These are phyloP conservation scores for Erythrobasidium yunnanense DNA, from an alignment of 768 basidiomycete genomes.

Conservation along the genomic window DNA sequence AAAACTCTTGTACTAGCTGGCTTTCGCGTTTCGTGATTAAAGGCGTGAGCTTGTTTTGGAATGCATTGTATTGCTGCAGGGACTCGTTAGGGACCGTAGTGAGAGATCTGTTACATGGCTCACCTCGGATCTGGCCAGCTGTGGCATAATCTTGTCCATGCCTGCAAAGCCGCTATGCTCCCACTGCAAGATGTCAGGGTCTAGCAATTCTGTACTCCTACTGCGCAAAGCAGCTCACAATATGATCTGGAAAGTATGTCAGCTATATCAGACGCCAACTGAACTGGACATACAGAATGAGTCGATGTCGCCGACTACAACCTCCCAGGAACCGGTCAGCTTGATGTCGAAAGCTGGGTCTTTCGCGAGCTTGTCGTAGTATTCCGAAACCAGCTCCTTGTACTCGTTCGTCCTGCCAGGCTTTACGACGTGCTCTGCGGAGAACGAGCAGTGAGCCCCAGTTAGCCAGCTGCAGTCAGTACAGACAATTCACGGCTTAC, in stretches of 20 bases:
- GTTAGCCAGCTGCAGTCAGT: too few species aligned
- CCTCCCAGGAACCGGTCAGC: slow-evolving; percentile 88
- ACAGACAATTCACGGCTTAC: slow-evolving; percentile 46
- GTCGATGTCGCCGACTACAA: slow-evolving; percentile 77
- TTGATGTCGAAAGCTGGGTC: slow-evolving; percentile 67
- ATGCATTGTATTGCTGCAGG: slow-evolving; percentile 54
- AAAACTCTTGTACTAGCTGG: slow-evolving; percentile 65
- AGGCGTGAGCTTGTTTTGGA: slow-evolving; percentile 60
- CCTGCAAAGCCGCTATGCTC: slow-evolving; percentile 92
- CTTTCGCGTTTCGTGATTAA: slow-evolving; percentile 59
- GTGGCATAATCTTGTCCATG: slow-evolving; percentile 62
- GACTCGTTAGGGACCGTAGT: slow-evolving; percentile 5
- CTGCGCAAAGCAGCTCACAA: slow-evolving; percentile 39
- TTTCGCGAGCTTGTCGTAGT: slow-evolving; percentile 68
- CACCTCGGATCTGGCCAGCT: slow-evolving; percentile 60
- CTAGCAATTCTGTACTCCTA: too few species aligned
- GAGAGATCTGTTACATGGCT: slow-evolving; percentile 32
- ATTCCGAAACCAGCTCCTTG: slow-evolving; percentile 73
- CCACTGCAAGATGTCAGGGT: too few species aligned
- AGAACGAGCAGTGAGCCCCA: slow-evolving; percentile 30
- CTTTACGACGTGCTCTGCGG: slow-evolving; percentile 69
- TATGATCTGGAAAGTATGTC: slow-evolving; percentile 20
- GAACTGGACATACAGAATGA: slow-evolving; percentile 52
- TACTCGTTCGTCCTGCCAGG: slow-evolving; percentile 72
- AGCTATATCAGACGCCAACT: not conserved